phyloP scores from a whole-genome alignment of 176 grass and related monocot genomes.

The Typha latifolia region DNA sequence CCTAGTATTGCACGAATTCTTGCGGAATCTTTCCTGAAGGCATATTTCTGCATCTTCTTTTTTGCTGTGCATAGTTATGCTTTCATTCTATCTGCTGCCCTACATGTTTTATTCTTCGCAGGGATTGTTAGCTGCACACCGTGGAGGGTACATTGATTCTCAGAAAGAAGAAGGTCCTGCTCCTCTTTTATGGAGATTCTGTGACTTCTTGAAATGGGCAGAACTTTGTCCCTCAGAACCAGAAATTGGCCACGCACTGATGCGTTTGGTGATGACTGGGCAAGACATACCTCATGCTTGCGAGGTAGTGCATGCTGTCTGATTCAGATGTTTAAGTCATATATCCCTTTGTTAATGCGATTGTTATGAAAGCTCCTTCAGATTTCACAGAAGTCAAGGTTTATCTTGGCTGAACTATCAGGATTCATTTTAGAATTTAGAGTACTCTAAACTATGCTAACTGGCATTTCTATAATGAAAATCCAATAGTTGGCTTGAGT shows the following conservation, averaged over 20 bases:
- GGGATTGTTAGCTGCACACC: slow-evolving; percentile 81
- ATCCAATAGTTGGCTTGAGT: no score
- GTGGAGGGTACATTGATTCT: slow-evolving; percentile 83
- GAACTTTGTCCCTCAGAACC: slow-evolving; percentile 75
- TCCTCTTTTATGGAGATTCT: slow-evolving; percentile 82
- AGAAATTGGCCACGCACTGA: slow-evolving; percentile 93
- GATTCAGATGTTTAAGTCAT: background rate
- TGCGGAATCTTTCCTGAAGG: slow-evolving; percentile 88
- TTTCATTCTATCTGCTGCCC: slow-evolving; percentile 20
- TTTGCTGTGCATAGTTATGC: slow-evolving; percentile 2
- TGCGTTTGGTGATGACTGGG: slow-evolving; percentile 98
- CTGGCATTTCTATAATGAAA: no score
- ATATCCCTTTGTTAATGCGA: background rate
- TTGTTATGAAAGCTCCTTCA: no score
- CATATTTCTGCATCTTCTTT: slow-evolving; percentile 13
- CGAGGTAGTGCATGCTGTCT: slow-evolving; percentile 42
- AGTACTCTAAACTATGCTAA: no score
- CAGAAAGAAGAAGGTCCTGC: slow-evolving; percentile 85
- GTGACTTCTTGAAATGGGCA: slow-evolving; percentile 93
- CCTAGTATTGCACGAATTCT: slow-evolving; percentile 83
- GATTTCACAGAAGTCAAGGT: no score
- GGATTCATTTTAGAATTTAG: no score
- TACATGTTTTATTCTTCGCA: slow-evolving; percentile 26
- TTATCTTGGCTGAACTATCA: no score
- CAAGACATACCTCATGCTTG: slow-evolving; percentile 97